These are phyloP conservation scores for Aspergillus viridinutans DNA, from an alignment of 2,329 filamentous ascomycete genomes.

Conservation along the genomic window DNA sequence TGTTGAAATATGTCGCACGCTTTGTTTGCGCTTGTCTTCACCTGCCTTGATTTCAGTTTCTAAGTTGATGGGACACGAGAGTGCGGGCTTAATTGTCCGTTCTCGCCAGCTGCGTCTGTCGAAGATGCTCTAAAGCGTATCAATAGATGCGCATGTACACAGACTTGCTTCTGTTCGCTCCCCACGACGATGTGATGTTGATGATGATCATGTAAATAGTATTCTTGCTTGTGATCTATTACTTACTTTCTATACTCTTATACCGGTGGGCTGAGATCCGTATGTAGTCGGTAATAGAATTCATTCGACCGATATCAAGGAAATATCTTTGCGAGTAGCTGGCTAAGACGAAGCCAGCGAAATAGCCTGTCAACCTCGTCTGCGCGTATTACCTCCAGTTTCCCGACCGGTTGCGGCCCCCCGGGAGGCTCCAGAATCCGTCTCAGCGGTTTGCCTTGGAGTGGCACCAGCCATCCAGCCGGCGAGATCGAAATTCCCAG, in stretches of 20 bases:
- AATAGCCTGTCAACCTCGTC: constrained; percentile 24
- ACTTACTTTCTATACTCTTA: not conserved
- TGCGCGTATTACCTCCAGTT: constrained; percentile 19
- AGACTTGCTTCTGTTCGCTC: not conserved
- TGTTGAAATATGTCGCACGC: not conserved
- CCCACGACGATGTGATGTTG: not conserved
- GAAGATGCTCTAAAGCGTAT: not conserved
- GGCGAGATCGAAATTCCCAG: constrained; percentile 64
- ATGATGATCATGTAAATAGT: not conserved
- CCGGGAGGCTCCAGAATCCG: constrained; percentile 12
- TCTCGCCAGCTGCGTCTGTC: not conserved
- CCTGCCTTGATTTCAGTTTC: not conserved
- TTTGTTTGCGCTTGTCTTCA: not conserved
- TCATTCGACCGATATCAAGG: not conserved
- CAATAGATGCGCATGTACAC: not conserved
- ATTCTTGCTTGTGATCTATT: not conserved
- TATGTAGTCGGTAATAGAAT: not conserved
- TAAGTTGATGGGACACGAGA: not conserved
- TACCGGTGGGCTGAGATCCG: not conserved
- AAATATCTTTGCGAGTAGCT: not conserved
- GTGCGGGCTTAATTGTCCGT: not conserved
- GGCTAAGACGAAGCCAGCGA: not conserved
- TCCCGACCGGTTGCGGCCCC: constrained; percentile 26
- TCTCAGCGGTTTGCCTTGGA: constrained; percentile 21
- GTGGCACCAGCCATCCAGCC: constrained; percentile 62